A percentile compares a stretch with the other conserved stretches of the same genome.
These are phyloP conservation scores for Nasturtium officinale DNA, from an alignment of 345 rosid species.

Conservation along the genomic window DNA sequence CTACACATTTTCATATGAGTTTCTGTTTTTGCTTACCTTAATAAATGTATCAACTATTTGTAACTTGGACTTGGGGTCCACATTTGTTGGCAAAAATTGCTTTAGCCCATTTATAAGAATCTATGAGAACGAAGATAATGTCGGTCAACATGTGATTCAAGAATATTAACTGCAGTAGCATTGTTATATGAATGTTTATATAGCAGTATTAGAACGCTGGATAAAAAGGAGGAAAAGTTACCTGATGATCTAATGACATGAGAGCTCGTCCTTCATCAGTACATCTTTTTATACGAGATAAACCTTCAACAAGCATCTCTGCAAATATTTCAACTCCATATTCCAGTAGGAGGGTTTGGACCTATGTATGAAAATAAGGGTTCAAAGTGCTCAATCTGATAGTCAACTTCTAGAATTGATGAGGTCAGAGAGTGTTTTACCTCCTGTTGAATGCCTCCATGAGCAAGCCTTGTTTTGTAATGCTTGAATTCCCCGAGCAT, in stretches of 20 bases:
- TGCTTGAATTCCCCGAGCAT: conserved; percentile 94
- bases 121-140: conserved; percentile 44
- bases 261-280: conserved; percentile 95
- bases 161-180: neutral
- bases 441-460: conserved; percentile 87
- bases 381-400: neutral
- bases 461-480: conserved; percentile 91
- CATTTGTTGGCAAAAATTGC: conserved; percentile 74
- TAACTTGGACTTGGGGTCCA: conserved; percentile 46
- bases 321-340: conserved; percentile 88
- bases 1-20: neutral
- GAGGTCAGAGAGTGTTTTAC: conserved; percentile 48
- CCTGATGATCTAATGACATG: conserved; percentile 97
- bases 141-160: neutral
- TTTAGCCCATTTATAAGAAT: conserved; percentile 88
- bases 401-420: neutral
- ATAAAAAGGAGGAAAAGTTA: conserved; percentile 29
- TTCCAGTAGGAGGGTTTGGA: conserved; percentile 73
- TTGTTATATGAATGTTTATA: neutral
- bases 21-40: conserved; percentile 56
- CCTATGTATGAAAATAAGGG: conserved; percentile 45
- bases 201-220: neutral
- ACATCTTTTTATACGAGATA: conserved; percentile 90
- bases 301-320: conserved; percentile 88
- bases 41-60: conserved; percentile 83